Conservation (phyloP, 345 rosid genomes). For the Salix caprea region DNA sequence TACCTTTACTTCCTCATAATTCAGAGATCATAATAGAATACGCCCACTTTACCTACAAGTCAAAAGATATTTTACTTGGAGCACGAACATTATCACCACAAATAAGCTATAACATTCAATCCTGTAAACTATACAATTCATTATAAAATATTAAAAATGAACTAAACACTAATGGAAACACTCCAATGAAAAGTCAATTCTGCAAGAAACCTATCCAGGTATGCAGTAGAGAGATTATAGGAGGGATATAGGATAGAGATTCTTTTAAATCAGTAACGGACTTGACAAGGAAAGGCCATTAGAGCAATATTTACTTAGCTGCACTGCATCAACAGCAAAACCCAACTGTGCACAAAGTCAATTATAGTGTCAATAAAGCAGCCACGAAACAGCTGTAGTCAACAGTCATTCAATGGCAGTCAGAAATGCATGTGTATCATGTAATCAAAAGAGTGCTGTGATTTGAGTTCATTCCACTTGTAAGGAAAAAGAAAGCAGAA, state of each 20-base stretch:
- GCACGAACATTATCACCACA: conserved; percentile 59
- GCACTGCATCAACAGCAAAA: neutral
- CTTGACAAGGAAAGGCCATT: neutral
- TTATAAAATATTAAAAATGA: conserved; percentile 6
- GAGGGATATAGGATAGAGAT: neutral
- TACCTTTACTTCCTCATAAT: conserved; percentile 98
- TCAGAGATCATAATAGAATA: conserved; percentile 96
- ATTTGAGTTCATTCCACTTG: neutral
- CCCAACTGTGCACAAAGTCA: neutral
- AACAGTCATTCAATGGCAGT: neutral
- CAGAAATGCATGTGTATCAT: no score
- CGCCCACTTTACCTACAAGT: conserved; percentile 99
- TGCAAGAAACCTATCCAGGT: neutral
- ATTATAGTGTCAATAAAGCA: neutral
- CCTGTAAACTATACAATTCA: conserved; percentile 35
- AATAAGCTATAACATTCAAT: conserved; percentile 34
- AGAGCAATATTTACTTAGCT: neutral
- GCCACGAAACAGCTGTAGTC: neutral
- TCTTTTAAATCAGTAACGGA: neutral
- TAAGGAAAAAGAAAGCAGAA: neutral
- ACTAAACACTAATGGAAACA: neutral
- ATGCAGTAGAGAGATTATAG: neutral
- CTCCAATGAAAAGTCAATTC: neutral
- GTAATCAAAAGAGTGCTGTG: neutral
- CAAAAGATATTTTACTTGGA: conserved; percentile 87